These are phyloP conservation scores for Peniophora sp. DNA, from an alignment of 1,284 basidiomycete species.

Conservation along the genomic window DNA sequence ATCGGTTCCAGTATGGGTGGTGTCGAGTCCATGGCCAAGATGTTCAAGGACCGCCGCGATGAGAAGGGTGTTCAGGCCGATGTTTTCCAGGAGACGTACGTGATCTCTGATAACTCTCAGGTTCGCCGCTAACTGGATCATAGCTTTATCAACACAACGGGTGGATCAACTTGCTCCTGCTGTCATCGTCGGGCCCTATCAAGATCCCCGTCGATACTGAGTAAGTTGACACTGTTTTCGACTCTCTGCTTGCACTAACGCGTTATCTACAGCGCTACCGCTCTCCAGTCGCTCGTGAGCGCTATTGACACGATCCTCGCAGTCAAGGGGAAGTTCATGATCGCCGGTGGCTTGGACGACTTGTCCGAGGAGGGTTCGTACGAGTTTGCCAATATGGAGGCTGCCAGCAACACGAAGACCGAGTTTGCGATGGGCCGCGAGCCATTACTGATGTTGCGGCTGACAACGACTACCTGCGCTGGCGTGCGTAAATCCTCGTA, in stretches of 20 bases:
- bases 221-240: slow-evolving; percentile 32
- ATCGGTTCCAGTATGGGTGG: slow-evolving; percentile 98
- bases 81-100: slow-evolving; percentile 90
- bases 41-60: slow-evolving; percentile 98
- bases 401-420: slow-evolving; percentile 93
- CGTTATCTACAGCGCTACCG: slow-evolving; percentile 80
- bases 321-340: slow-evolving; percentile 98
- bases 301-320: slow-evolving; percentile 93
- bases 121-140: slow-evolving; percentile 19
- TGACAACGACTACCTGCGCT: slow-evolving; percentile 91
- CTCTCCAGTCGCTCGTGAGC: slow-evolving; percentile 95
- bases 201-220: slow-evolving; percentile 99
- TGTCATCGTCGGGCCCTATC: slow-evolving; percentile 94
- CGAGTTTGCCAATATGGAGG: slow-evolving; percentile 99
- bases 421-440: slow-evolving; percentile 99
- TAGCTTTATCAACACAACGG: slow-evolving; percentile 95
- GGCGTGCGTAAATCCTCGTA: slow-evolving; percentile 51
- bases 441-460: slow-evolving; percentile 97
- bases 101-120: slow-evolving; percentile 33
- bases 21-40: slow-evolving; percentile 79
- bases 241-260: slow-evolving; percentile 42
- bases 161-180: slow-evolving; percentile 91
- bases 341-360: slow-evolving; percentile 98
- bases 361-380: slow-evolving; percentile 95
- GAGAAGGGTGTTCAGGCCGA: slow-evolving; percentile 98